Base-by-base conservation (phyloP, 2,329 filamentous ascomycete genomes). In the Phialocephala subalpina region DNA sequence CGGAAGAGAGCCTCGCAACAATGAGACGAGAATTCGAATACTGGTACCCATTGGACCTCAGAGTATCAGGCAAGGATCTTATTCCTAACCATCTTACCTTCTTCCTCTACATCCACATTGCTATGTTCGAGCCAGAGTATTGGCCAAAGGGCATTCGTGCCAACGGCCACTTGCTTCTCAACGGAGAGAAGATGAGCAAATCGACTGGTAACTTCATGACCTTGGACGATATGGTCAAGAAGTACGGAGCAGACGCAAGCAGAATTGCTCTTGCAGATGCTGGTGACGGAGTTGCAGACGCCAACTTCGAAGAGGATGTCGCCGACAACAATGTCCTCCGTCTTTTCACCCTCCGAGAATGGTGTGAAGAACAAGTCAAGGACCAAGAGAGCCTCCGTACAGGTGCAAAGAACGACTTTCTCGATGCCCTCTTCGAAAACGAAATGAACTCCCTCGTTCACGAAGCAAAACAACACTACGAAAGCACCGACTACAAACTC, bases 141-240 rank as follows among this genome's bases (percentile, higher is more conserved):
- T 97, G 95, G 94, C 96, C 96, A 12, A 87, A 86, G 60, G 90
- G 90, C 69, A 86, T 98, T 71, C 91, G 96, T 70, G 90, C 92
- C 69, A 99, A 99, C 77, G 96, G 96, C 1, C 95, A 98, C 81
- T 82, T 98, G 75, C 88, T 97, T 79, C 85, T 99, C 70, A 99
- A 99, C 78, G 95, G 95, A 58, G 93, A 97, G 78, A 99, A 99
- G 87, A 99, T 99, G 96, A 92, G 90, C 78, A 99, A 99, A 84
- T 95, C 91, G 62, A 97, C 94, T 0, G 96, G 96, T 69, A 99
- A 98, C 82, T 99, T 99, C 84, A 85, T 99, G 78, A 98, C 96
- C 12, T 84, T 98, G 60, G 87, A 90, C 62, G 92, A 97, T 69
- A 87, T 94, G 35, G 91, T 95, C 16, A 86, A 90, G 73, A 99